Percentiles rank a stretch among this genome's conserved stretches.
Evolutionary conservation across 2,329 filamentous ascomycete species (phyloP).

Genomic region (Colletotrichum orchidophilum): DNA sequence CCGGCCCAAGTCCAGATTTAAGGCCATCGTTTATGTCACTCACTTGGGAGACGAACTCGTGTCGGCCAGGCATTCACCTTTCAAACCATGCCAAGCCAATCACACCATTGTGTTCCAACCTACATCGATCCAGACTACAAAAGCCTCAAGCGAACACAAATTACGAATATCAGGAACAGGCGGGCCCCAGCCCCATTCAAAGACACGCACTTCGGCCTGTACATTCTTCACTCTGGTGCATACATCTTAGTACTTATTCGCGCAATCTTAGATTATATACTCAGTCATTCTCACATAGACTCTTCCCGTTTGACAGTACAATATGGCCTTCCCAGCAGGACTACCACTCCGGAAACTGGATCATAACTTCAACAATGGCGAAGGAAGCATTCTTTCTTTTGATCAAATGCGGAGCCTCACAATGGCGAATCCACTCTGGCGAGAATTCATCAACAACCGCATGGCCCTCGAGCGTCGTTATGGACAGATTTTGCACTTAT

Average conservation of each 20-base stretch:
- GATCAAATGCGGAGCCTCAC: constrained; percentile 35
- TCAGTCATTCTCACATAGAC: not conserved
- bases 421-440: constrained; percentile 35
- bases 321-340: not conserved
- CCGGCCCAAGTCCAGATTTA: not conserved
- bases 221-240: not conserved
- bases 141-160: not conserved
- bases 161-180: not conserved
- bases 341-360: constrained; percentile 29
- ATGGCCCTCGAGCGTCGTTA: constrained; percentile 37
- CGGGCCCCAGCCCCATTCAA: not conserved
- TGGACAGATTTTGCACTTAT: constrained; percentile 34
- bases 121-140: not conserved
- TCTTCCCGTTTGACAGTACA: not conserved
- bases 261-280: not conserved
- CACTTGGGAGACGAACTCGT: not conserved
- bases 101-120: not conserved
- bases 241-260: not conserved
- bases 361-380: constrained; percentile 39
- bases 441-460: constrained; percentile 37
- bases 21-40: not conserved
- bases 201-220: not conserved
- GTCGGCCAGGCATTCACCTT: not conserved
- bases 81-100: not conserved
- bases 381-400: constrained; percentile 37